Evolutionary conservation across 106 monocot genomes (phyloP).

Genomic region (Ottelia alismoides): DNA sequence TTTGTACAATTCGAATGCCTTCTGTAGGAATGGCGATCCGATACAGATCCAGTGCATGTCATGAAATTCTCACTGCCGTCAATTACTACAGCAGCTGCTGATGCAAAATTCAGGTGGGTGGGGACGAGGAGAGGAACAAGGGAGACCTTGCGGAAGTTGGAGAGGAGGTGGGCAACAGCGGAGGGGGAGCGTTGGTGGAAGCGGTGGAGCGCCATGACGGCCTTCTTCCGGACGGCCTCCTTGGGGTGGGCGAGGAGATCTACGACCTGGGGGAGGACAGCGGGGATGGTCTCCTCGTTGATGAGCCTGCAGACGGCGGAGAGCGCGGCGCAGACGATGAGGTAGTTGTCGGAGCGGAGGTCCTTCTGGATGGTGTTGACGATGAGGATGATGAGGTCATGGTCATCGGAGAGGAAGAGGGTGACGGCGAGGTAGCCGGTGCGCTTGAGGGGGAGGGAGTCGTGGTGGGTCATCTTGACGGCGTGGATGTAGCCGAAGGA

Average conservation of each 20-base stretch:
- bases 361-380: constrained; percentile 99
- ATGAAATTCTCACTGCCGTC: too few species aligned
- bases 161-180: constrained; percentile 55
- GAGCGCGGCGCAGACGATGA: constrained; percentile 77
- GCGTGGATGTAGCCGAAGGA: constrained; percentile 98
- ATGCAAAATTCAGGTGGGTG: too few species aligned
- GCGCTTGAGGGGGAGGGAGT: constrained; percentile 60
- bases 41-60: too few species aligned
- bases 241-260: constrained; percentile 77
- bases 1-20: too few species aligned
- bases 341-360: constrained; percentile 75
- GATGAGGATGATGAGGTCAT: constrained; percentile 90
- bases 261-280: constrained; percentile 92
- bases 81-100: too few species aligned
- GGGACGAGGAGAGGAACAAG: too few species aligned
- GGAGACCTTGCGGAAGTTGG: constrained; percentile 94
- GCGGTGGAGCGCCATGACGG: constrained; percentile 90
- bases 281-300: constrained; percentile 96
- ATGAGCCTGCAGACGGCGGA: constrained; percentile 80
- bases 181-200: constrained; percentile 72
- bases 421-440: constrained; percentile 96
- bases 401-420: constrained; percentile 81
- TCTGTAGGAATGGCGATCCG: too few species aligned
- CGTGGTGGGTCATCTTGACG: constrained; percentile 97
- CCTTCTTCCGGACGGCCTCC: constrained; percentile 93